These are phyloP conservation scores for Penicillium bovifimosum DNA, from an alignment of 495 filamentous ascomycete genomes.

Conservation along the genomic window DNA sequence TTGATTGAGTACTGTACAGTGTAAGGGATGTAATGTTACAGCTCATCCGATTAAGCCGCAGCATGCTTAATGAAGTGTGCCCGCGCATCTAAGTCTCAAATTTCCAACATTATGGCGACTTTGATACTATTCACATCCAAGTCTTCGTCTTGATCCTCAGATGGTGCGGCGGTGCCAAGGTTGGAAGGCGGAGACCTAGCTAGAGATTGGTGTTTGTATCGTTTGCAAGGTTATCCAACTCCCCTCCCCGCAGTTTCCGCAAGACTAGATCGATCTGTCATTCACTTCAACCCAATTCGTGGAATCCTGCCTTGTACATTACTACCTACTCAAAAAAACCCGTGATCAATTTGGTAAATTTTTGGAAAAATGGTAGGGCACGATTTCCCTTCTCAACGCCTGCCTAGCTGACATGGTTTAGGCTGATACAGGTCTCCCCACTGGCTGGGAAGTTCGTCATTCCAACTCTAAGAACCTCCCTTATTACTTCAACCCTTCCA, in stretches of 20 bases:
- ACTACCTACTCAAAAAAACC: background rate
- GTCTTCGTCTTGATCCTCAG: too few relatives aligned
- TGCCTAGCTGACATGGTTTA: constrained; percentile 17
- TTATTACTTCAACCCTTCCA: constrained; percentile 88
- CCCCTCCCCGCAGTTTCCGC: constrained; percentile 24
- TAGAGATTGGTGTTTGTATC: constrained; percentile 13
- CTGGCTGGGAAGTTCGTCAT: constrained; percentile 88
- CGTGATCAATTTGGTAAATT: background rate
- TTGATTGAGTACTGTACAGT: too few relatives aligned
- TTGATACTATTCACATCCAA: too few relatives aligned
- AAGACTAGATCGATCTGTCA: background rate
- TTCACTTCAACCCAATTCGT: background rate
- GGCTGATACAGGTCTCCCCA: constrained; percentile 75
- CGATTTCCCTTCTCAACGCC: background rate
- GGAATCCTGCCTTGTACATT: background rate
- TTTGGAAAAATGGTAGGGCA: background rate
- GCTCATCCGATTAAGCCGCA: too few relatives aligned
- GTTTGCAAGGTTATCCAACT: constrained; percentile 13
- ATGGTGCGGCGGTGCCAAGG: too few relatives aligned
- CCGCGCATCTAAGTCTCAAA: too few relatives aligned
- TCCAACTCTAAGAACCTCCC: constrained; percentile 96
- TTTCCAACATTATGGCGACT: background rate
- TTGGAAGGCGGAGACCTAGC: background rate
- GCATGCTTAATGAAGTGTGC: too few relatives aligned
- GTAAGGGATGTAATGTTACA: too few relatives aligned